A percentile compares a stretch with the other conserved stretches of the same genome.
Evolutionary conservation across 805 yeast species (phyloP).

Genomic region (Teunomyces funiuensis): DNA sequence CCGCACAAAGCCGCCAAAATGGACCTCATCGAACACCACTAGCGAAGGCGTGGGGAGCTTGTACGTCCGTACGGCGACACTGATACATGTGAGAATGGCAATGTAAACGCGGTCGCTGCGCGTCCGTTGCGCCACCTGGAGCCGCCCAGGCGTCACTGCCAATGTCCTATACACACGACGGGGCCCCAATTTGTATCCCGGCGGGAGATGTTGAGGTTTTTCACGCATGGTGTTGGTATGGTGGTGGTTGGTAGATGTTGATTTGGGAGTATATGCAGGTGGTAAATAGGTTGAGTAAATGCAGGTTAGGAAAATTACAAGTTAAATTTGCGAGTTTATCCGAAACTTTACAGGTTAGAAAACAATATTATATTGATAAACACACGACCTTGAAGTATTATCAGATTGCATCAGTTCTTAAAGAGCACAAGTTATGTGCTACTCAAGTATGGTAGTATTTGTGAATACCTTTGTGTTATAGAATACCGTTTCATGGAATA

Average conservation of each 20-base stretch:
- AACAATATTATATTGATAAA: too few species aligned
- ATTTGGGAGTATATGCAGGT: neutral
- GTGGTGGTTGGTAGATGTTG: neutral
- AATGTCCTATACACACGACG: conserved; percentile 31
- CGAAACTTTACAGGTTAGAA: too few species aligned
- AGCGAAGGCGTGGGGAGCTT: conserved; percentile 33
- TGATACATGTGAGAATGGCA: conserved; percentile 21
- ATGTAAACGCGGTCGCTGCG: conserved; percentile 21
- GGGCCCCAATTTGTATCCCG: conserved; percentile 31
- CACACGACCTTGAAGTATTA: too few species aligned
- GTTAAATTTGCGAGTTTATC: too few species aligned
- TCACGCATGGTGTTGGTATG: neutral
- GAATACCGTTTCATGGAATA: too few species aligned
- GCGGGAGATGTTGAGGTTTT: conserved; percentile 13
- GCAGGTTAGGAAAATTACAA: neutral
- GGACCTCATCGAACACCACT: conserved; percentile 52
- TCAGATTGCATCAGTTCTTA: too few species aligned
- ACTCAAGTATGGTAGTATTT: too few species aligned
- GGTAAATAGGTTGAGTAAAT: neutral
- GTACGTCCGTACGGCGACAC: conserved; percentile 29
- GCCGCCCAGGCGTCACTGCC: conserved; percentile 14
- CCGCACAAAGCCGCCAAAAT: conserved; percentile 38
- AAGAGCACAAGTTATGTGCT: too few species aligned
- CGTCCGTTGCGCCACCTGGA: conserved; percentile 13
- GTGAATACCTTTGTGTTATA: too few species aligned